These are phyloP conservation scores for Taxillus chinensis DNA, from an alignment of 164 flowering plant genomes.

Conservation along the genomic window DNA sequence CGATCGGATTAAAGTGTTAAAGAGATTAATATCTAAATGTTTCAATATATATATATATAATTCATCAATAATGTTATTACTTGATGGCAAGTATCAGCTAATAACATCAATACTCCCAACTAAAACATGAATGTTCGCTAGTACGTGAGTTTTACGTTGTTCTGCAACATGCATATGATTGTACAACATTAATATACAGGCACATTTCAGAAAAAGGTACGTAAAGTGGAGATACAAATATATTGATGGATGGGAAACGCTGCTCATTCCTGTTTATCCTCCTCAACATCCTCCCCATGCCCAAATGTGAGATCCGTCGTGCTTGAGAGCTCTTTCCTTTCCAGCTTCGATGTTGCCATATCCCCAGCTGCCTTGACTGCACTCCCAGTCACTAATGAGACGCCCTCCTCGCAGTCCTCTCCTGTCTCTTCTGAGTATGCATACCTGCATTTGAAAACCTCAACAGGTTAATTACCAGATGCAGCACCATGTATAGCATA, in stretches of 20 bases:
- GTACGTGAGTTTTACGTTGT: too few species aligned
- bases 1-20: too few species aligned
- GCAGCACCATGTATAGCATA: not conserved
- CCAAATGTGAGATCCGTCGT: not conserved
- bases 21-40: too few species aligned
- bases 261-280: not conserved
- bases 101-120: too few species aligned
- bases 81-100: too few species aligned
- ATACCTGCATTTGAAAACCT: not conserved
- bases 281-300: constrained; percentile 4
- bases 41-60: too few species aligned
- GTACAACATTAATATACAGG: not conserved
- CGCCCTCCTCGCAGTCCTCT: constrained; percentile 1
- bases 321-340: constrained; percentile 1
- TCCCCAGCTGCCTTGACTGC: not conserved
- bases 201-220: not conserved
- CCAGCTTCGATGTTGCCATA: not conserved
- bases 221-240: too few species aligned
- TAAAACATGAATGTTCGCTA: too few species aligned
- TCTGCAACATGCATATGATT: not conserved
- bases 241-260: too few species aligned
- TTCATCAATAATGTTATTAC: too few species aligned
- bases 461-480: not conserved
- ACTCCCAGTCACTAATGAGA: not conserved
- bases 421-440: constrained; percentile 2